These are phyloP conservation scores for Themeda triandra DNA, from an alignment of 176 grass and related monocot genomes.

Conservation along the genomic window DNA sequence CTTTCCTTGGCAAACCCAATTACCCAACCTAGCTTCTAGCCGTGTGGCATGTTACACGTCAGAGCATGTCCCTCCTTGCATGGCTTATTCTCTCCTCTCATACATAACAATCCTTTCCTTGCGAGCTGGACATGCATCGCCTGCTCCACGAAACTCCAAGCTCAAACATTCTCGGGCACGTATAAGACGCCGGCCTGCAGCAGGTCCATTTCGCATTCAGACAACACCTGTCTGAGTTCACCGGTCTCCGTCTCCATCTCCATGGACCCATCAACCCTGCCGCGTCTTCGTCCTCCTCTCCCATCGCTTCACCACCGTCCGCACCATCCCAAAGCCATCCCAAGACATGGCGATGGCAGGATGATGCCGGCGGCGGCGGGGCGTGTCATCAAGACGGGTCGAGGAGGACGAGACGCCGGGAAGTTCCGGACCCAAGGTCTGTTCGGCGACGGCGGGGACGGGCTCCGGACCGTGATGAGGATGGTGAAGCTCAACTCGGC, in stretches of 20 bases:
- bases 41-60: background rate
- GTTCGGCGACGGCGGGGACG: conserved; percentile 31
- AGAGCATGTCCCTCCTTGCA: background rate
- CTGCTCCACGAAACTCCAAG: conserved; percentile 1
- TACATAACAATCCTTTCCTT: conserved; percentile 68
- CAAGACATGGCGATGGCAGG: background rate
- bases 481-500: conserved; percentile 58
- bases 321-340: background rate
- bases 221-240: background rate
- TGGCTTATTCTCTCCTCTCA: conserved; percentile 44
- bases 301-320: background rate
- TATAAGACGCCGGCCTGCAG: background rate
- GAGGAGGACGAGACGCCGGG: background rate
- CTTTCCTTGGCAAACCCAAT: conserved; percentile 38
- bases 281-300: background rate
- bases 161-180: background rate
- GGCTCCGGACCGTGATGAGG: conserved; percentile 42
- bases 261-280: conserved; percentile 27
- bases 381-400: background rate
- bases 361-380: background rate
- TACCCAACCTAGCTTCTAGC: background rate
- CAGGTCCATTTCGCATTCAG: background rate
- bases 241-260: background rate
- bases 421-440: background rate
- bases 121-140: conserved; percentile 26